Conservation (phyloP, 208 protist genomes). For the Acanthamoeba healyi region DNA sequence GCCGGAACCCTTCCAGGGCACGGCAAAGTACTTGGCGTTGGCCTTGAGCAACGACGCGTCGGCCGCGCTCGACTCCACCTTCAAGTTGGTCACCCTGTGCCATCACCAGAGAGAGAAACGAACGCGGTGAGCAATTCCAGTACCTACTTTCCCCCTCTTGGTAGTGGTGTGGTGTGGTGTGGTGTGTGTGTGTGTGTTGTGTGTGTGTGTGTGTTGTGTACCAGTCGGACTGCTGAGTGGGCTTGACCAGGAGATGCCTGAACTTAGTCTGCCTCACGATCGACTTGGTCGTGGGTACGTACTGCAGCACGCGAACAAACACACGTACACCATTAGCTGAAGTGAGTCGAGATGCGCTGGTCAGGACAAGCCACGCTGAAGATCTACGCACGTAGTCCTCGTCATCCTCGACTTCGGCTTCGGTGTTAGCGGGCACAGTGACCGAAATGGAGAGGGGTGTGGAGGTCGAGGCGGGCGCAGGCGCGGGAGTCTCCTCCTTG, state of each 20-base stretch:
- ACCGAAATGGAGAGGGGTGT: not conserved
- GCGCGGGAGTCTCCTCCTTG: not conserved
- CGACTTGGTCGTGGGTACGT: constrained; percentile 31
- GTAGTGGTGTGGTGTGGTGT: no score
- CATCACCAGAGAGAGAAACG: no score
- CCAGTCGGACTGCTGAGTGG: constrained; percentile 31
- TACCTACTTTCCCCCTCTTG: no score
- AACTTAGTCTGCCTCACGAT: constrained; percentile 55
- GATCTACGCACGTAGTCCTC: constrained; percentile 1
- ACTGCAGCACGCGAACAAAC: not conserved
- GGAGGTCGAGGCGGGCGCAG: not conserved
- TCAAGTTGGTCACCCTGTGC: constrained; percentile 61
- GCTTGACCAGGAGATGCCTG: constrained; percentile 47
- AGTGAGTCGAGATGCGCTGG: no score
- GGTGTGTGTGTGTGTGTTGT: no score
- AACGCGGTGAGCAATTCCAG: not conserved
- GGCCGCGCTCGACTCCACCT: constrained; percentile 19
- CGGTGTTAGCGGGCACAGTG: not conserved
- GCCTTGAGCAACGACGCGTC: constrained; percentile 75
- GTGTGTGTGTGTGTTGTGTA: not conserved
- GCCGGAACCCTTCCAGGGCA: constrained; percentile 82
- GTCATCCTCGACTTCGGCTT: constrained; percentile 8
- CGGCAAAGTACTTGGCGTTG: constrained; percentile 83
- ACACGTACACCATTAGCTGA: not conserved
- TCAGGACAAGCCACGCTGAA: no score